Base-by-base conservation (phyloP, 1,139 yeast genomes). In the Scheffersomyces titani region DNA sequence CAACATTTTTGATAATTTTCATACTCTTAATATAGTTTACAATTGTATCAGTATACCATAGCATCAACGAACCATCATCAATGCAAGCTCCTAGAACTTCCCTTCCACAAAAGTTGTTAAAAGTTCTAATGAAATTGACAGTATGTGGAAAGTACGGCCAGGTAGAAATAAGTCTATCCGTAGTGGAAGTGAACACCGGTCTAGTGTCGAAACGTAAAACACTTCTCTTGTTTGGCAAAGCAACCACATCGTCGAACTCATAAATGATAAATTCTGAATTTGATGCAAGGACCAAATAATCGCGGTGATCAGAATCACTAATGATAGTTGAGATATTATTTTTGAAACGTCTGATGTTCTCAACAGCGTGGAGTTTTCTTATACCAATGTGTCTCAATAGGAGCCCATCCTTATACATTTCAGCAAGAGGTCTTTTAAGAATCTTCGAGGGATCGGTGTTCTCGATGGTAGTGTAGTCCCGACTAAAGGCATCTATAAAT, bases 71-170 rank as follows among this genome's bases (percentile, higher is more conserved):
- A 0, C 91, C 90, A 68, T 85, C 87, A 65, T 88, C 92, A 36
- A 76, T 63, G 48, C 88, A 84, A 1, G 77, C 78, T 0, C 74
- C 80, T 16, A 88, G 60, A 0, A 80, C 76, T 44, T 77, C 79
- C 22, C 64, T 61, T 0, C 72, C 77, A 22, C 58, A 24, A 59
- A 77, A 74, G 55, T 64, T 61, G 2, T 64, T 61, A 48, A 68
- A 62, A 0, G 63, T 53, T 7, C 72, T 77, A 0, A 83, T 56
- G 60, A 68, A 80, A 61, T 88, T 88, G 51, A 87, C 77, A 0
- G 86, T 78, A 63, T 86, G 90, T 0, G 91, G 90, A 52, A 70
- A 76, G 57, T 72, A 72, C 0, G 84, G 84, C 81, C 82, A 79
- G 0, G 86, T 80, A 1, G 87, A 76, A 1, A 71, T 65, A 19